Base-by-base conservation (phyloP, 2,329 filamentous ascomycete species). In the Akanthomyces dipterigenus region DNA sequence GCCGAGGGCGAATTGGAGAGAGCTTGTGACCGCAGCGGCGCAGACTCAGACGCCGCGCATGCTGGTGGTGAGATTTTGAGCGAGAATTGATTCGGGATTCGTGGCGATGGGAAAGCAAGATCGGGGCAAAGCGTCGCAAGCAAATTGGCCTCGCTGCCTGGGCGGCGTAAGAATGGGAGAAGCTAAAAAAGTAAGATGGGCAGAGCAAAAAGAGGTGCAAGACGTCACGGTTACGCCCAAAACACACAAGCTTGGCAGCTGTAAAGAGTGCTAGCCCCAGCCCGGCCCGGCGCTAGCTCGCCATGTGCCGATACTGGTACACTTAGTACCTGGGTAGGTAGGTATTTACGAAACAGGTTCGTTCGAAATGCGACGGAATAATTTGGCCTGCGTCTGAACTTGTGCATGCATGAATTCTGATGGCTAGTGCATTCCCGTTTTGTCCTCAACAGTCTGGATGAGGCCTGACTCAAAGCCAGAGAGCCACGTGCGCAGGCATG, bases 41-140 rank as follows among this genome's bases (percentile, higher is more conserved):
- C 55, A 40, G 24, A 55, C 28, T 58, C 18, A 58, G 34, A 50
- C 45, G 45, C 22, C 55, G 45, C 45, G 16, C 55, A 58, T 58
- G 45, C 24, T 58, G 45, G 18, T 43, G 28, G 36, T 24, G 28
- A 36, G 26, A n/a, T n/a, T n/a, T n/a, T 20, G 34, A 18, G 36
- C 4, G 34, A n/a, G 11, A 1, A 24, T 46, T 51, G 50, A 54
- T 26, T 12, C 20, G 7, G n/a, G 31, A 22, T 14, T 38, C 18
- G 31, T 11, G 9, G 43, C 3, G 55, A 36, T 24, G 55, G 28
- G 16, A 40, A n/a, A 14, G 12, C 18, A 20, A 46, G 51, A 43
- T 45, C 9, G 18, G 7, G 34, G 6, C 5, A 9, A 9, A n/a
- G 28, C 28, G 6, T n/a, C n/a, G 12, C 28, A 36, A 26, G 48